phyloP scores from a whole-genome alignment of 352 stramenopile species.

The Sclerospora graminicola region DNA sequence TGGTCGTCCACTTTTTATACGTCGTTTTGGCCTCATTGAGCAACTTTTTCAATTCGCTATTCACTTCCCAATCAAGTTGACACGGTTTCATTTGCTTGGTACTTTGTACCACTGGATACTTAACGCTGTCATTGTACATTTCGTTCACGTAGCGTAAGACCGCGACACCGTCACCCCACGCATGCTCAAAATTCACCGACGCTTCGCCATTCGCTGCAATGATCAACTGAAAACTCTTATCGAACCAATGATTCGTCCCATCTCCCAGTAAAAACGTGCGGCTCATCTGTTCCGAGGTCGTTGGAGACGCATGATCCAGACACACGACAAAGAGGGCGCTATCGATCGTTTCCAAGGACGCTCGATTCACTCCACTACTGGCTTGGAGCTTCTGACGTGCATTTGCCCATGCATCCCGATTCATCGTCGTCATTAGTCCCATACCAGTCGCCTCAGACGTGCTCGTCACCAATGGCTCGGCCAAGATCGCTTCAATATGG shows the following conservation, averaged over 20 bases:
- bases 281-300: slow-evolving; percentile 45
- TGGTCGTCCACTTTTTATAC: slow-evolving; percentile 55
- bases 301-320: slow-evolving; percentile 62
- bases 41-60: slow-evolving; percentile 40
- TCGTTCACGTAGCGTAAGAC: slow-evolving; percentile 87
- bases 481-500: slow-evolving; percentile 77
- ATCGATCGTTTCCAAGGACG: slow-evolving; percentile 72
- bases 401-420: slow-evolving; percentile 75
- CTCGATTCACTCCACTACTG: slow-evolving; percentile 45
- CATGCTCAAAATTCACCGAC: slow-evolving; percentile 87
- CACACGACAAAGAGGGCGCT: slow-evolving; percentile 78
- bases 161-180: slow-evolving; percentile 83
- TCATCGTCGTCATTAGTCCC: slow-evolving; percentile 70
- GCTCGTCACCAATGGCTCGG: slow-evolving; percentile 34
- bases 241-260: slow-evolving; percentile 85
- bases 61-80: slow-evolving; percentile 59
- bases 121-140: slow-evolving; percentile 72
- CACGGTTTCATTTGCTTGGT: slow-evolving; percentile 15
- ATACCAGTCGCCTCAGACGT: slow-evolving; percentile 36
- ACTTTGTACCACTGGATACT: slow-evolving; percentile 50
- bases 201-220: slow-evolving; percentile 68
- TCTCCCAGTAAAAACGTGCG: slow-evolving; percentile 77
- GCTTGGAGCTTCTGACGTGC: slow-evolving; percentile 47
- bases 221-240: slow-evolving; percentile 90
- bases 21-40: slow-evolving; percentile 57